phyloP scores from a whole-genome alignment of 441 rosid genomes.

The Syzygium malaccense region DNA sequence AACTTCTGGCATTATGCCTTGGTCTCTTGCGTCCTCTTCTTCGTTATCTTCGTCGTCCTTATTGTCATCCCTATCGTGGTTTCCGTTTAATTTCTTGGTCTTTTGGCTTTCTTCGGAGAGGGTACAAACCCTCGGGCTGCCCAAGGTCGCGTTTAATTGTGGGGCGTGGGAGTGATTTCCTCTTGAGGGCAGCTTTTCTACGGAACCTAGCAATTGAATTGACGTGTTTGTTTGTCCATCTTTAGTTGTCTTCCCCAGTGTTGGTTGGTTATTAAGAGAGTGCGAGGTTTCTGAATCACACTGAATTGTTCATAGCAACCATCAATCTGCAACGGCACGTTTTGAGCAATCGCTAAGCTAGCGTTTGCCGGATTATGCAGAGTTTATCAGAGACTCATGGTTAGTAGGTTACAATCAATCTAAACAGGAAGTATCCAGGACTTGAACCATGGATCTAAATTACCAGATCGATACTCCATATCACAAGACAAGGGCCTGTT shows the following conservation, averaged over 20 bases:
- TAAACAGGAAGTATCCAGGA: too few species aligned
- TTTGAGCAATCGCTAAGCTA: too few species aligned
- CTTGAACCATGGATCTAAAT: too few species aligned
- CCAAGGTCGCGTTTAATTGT: conserved; percentile 45
- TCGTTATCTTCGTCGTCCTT: too few species aligned
- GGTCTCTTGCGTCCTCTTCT: too few species aligned
- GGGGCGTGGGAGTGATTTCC: conserved; percentile 9
- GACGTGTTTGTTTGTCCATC: background rate
- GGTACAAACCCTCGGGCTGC: conserved; percentile 69
- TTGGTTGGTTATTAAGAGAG: conserved; percentile 7
- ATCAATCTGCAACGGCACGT: conserved; percentile 14
- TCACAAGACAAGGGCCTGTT: too few species aligned
- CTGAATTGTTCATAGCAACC: background rate
- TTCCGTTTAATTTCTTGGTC: conserved; percentile 7
- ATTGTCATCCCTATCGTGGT: background rate
- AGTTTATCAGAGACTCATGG: too few species aligned
- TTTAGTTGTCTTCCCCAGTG: conserved; percentile 3
- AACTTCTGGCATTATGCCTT: too few species aligned
- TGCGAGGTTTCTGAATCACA: conserved; percentile 3
- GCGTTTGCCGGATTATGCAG: too few species aligned
- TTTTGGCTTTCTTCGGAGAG: conserved; percentile 46
- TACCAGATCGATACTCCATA: too few species aligned
- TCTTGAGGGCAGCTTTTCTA: background rate
- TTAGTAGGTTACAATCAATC: too few species aligned
- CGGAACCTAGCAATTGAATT: conserved; percentile 8